A percentile compares a stretch with the other conserved stretches of the same genome.
These are phyloP conservation scores for Cicer arietinum DNA, from an alignment of 306 rosid genomes.

Conservation along the genomic window DNA sequence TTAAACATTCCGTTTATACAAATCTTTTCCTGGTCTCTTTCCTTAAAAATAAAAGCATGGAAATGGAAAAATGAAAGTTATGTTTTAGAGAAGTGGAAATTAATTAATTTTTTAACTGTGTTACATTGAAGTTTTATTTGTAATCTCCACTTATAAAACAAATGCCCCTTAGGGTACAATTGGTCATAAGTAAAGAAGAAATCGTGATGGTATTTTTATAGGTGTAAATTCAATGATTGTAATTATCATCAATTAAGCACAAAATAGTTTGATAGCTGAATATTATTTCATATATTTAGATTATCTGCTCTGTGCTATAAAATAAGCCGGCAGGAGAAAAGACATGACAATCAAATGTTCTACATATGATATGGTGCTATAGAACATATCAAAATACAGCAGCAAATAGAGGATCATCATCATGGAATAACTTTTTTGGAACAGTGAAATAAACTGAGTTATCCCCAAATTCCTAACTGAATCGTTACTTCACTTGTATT, in stretches of 20 bases:
- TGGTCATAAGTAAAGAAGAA: too few relatives aligned
- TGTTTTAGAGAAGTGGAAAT: too few relatives aligned
- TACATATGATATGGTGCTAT: neutral
- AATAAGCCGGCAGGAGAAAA: conserved; percentile 45
- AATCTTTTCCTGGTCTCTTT: too few relatives aligned
- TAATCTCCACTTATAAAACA: too few relatives aligned
- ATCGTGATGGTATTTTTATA: too few relatives aligned
- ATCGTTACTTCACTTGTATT: conserved; percentile 71
- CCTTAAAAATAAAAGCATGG: too few relatives aligned
- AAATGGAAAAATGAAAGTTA: too few relatives aligned
- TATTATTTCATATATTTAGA: conserved; percentile 38
- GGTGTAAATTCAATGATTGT: too few relatives aligned
- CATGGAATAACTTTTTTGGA: neutral
- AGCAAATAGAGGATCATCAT: conserved; percentile 15
- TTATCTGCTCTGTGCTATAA: conserved; percentile 46
- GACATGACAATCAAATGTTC: neutral
- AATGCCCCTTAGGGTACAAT: too few relatives aligned
- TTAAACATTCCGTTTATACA: too few relatives aligned
- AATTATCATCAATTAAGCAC: neutral
- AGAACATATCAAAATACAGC: conserved; percentile 21
- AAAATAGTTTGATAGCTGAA: neutral
- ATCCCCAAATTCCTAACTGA: conserved; percentile 18
- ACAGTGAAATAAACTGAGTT: neutral
- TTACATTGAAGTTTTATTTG: too few relatives aligned
- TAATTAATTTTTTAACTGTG: too few relatives aligned